phyloP scores from a whole-genome alignment of 31 red algal genomes.

The Endocladia muricata region DNA sequence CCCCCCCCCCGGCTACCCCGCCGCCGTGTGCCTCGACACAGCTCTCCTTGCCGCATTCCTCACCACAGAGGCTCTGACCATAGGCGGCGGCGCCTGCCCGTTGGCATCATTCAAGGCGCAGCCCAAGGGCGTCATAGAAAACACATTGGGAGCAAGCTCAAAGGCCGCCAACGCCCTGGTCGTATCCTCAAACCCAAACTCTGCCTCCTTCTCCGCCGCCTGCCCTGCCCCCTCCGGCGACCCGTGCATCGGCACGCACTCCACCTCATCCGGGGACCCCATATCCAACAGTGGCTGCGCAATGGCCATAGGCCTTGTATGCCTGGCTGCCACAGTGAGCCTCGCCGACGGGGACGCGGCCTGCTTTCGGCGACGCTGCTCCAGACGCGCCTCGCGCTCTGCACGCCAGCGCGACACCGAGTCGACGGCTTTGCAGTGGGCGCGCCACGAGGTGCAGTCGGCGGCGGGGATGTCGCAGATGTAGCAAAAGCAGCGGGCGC shows the following conservation, averaged over 20 bases:
- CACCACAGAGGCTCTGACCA: no score
- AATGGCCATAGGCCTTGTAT: neutral
- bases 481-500: slow-evolving; percentile 49
- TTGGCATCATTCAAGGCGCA: no score
- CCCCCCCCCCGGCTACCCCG: no score
- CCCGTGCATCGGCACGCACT: neutral
- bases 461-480: slow-evolving; percentile 48
- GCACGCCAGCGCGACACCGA: neutral
- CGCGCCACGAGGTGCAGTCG: slow-evolving; percentile 34
- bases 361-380: neutral
- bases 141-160: no score
- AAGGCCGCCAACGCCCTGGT: slow-evolving; percentile 1
- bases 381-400: slow-evolving; percentile 2
- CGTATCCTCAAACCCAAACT: no score
- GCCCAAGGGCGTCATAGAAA: no score
- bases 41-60: no score
- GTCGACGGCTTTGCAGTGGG: slow-evolving; percentile 33
- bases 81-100: no score
- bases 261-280: no score
- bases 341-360: neutral
- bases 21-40: no score
- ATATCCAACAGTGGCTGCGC: neutral
- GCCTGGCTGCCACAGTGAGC: neutral
- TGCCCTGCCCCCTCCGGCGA: neutral
- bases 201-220: neutral